phyloP scores from a whole-genome alignment of 371 early-diverging fungal genomes.

The Gilbertella persicaria region DNA sequence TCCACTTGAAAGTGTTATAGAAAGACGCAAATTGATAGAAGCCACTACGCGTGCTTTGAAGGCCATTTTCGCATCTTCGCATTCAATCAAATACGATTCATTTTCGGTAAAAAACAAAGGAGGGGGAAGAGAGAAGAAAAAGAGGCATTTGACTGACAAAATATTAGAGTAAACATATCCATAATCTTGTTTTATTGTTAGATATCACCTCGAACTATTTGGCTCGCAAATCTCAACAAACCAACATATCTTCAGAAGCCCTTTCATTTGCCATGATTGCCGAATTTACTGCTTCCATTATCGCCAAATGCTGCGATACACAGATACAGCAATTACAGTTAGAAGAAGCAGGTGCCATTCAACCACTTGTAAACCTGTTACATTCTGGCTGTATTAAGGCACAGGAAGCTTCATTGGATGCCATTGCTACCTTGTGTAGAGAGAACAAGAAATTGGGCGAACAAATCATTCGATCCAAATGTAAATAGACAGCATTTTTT shows the following conservation, averaged over 20 bases:
- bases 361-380: slow-evolving; percentile 61
- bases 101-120: slow-evolving; percentile 54
- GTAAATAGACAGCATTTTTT: slow-evolving; percentile 27
- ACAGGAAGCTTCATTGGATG: slow-evolving; percentile 82
- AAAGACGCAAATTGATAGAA: slow-evolving; percentile 63
- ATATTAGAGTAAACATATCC: slow-evolving; percentile 42
- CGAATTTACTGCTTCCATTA: slow-evolving; percentile 67
- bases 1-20: slow-evolving; percentile 35
- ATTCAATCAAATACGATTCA: slow-evolving; percentile 51
- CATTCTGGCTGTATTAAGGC: slow-evolving; percentile 61
- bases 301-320: slow-evolving; percentile 69
- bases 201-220: slow-evolving; percentile 30
- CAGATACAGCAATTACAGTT: slow-evolving; percentile 62
- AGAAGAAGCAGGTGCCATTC: slow-evolving; percentile 61
- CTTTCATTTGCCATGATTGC: slow-evolving; percentile 63
- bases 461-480: slow-evolving; percentile 46
- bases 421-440: slow-evolving; percentile 67
- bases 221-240: slow-evolving; percentile 19
- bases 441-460: slow-evolving; percentile 63
- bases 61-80: slow-evolving; percentile 68
- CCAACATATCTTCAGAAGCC: slow-evolving; percentile 39
- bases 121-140: no score
- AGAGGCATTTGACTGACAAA: no score
- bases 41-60: slow-evolving; percentile 75
- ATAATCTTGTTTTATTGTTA: slow-evolving; percentile 31